Evolutionary conservation across 805 yeast genomes (phyloP).

Genomic region (Pichia nakasei): DNA sequence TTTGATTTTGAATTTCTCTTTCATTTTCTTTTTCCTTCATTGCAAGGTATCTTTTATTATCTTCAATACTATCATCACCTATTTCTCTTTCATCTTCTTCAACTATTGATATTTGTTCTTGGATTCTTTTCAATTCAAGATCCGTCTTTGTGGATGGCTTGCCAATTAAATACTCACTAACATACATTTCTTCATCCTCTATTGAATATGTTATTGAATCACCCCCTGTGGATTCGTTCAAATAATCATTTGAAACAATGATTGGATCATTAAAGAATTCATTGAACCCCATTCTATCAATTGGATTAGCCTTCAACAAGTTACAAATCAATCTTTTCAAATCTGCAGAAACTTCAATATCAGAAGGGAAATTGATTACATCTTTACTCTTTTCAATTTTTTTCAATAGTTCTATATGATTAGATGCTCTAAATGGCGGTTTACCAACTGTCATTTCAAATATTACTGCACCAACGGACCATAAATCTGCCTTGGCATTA

Average conservation of each 20-base stretch:
- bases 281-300: conserved; percentile 77
- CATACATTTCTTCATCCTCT: conserved; percentile 71
- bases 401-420: conserved; percentile 82
- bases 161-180: conserved; percentile 56
- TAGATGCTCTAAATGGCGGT: conserved; percentile 92
- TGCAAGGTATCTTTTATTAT: not conserved
- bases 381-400: conserved; percentile 80
- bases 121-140: not conserved
- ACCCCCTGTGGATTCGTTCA: conserved; percentile 39
- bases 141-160: not conserved
- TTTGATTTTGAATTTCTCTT: too few relatives aligned
- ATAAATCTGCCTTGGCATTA: conserved; percentile 92
- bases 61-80: not conserved
- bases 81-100: not conserved
- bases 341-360: conserved; percentile 54
- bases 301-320: conserved; percentile 73
- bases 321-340: conserved; percentile 65
- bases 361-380: conserved; percentile 64
- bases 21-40: not conserved
- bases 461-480: conserved; percentile 97
- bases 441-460: conserved; percentile 95
- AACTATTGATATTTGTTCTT: not conserved
- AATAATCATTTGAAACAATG: conserved; percentile 36
- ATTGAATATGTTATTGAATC: conserved; percentile 55
- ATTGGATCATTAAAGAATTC: conserved; percentile 78